These are phyloP conservation scores for Sphaerobolus stellatus DNA, from an alignment of 1,284 basidiomycete species.

Conservation along the genomic window DNA sequence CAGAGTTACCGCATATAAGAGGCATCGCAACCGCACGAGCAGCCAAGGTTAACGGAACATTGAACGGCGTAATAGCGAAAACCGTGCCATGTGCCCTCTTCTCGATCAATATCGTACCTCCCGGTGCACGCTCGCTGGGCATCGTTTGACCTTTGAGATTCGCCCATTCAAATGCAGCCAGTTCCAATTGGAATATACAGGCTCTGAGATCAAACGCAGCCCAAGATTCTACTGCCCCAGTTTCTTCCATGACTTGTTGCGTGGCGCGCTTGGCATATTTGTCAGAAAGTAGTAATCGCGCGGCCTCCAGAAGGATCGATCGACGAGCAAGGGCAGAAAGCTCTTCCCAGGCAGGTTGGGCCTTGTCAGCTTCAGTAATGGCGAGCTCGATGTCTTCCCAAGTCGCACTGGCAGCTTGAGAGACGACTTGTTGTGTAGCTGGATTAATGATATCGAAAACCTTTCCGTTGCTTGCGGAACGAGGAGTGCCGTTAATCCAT, in stretches of 20 bases:
- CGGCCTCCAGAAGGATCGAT: constrained; percentile 47
- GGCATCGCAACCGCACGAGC: constrained; percentile 53
- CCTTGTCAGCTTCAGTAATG: constrained; percentile 45
- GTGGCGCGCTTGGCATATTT: constrained; percentile 34
- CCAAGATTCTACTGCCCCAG: not conserved
- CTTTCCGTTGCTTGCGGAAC: constrained; percentile 36
- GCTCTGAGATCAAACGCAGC: not conserved
- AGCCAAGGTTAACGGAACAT: constrained; percentile 46
- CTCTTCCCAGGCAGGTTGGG: constrained; percentile 51
- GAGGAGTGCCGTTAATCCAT: constrained; percentile 33
- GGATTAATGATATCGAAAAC: constrained; percentile 50
- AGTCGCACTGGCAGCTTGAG: constrained; percentile 34
- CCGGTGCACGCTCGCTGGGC: constrained; percentile 25
- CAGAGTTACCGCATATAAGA: constrained; percentile 63
- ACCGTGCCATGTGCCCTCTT: constrained; percentile 30
- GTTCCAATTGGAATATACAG: not conserved
- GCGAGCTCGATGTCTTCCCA: constrained; percentile 31
- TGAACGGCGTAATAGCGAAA: constrained; percentile 35
- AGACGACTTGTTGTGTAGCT: constrained; percentile 40
- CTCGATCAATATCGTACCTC: constrained; percentile 33
- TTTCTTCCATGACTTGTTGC: constrained; percentile 15
- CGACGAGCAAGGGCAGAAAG: constrained; percentile 38
- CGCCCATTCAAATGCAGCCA: constrained; percentile 20
- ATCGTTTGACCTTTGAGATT: constrained; percentile 33
- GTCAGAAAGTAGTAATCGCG: constrained; percentile 42